These are phyloP conservation scores for Citrullus amarus DNA, from an alignment of 306 rosid genomes.

Conservation along the genomic window DNA sequence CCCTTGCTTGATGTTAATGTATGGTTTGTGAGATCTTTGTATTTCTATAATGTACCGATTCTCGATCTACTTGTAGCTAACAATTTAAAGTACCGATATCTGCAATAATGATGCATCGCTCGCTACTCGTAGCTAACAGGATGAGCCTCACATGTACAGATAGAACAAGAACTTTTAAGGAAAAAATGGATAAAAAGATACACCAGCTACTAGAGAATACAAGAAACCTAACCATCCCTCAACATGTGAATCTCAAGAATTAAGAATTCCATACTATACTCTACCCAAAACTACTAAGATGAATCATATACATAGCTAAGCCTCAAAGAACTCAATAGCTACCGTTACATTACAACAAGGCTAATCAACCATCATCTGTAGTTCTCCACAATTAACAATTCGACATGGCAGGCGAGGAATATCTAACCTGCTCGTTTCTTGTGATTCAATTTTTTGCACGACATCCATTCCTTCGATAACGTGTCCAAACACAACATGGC, in stretches of 20 bases:
- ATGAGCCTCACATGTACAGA: not conserved
- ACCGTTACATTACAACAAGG: not conserved
- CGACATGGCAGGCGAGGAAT: conserved; percentile 67
- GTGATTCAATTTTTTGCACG: conserved; percentile 55
- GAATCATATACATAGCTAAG: not conserved
- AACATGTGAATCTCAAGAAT: not conserved
- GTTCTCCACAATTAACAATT: conserved; percentile 61
- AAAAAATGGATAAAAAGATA: not conserved
- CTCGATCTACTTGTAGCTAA: not conserved
- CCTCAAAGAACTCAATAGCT: not conserved
- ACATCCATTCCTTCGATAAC: conserved; percentile 72
- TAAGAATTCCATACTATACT: not conserved
- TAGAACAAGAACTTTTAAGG: not conserved
- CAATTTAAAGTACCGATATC: not conserved
- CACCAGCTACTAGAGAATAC: not conserved
- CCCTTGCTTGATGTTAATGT: no score
- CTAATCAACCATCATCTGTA: conserved; percentile 37
- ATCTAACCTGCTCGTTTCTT: conserved; percentile 69
- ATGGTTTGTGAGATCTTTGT: no score
- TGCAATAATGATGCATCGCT: not conserved
- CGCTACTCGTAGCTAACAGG: not conserved
- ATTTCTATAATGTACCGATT: not conserved
- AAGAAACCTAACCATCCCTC: not conserved
- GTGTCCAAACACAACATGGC: conserved; percentile 80
- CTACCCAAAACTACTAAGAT: not conserved